These are phyloP conservation scores for Gyrodon lividus DNA, from an alignment of 768 basidiomycete genomes.

Conservation along the genomic window DNA sequence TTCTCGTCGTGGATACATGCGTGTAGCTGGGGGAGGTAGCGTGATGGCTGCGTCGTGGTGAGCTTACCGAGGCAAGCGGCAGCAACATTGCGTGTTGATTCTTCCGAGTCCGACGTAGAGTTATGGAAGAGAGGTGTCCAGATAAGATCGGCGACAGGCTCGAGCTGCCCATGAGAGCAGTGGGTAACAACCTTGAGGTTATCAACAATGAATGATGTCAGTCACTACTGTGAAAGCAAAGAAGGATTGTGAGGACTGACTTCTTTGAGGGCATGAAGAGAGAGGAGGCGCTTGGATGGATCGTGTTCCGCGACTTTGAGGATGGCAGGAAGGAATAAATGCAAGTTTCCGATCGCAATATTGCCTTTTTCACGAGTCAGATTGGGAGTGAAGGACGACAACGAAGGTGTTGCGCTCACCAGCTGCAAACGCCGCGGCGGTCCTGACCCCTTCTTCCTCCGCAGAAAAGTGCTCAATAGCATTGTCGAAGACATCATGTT, in stretches of 20 bases:
- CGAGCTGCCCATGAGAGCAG: conserved; percentile 80
- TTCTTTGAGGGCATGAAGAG: conserved; percentile 93
- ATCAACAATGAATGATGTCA: not conserved
- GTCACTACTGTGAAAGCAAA: not conserved
- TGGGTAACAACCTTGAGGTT: conserved; percentile 80
- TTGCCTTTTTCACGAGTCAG: conserved; percentile 57
- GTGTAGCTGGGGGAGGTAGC: conserved; percentile 91
- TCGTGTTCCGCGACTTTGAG: conserved; percentile 76
- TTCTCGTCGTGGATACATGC: conserved; percentile 69
- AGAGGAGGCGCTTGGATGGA: conserved; percentile 75
- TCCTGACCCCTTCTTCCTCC: conserved; percentile 82
- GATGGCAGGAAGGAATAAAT: conserved; percentile 82
- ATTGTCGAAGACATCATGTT: conserved; percentile 74
- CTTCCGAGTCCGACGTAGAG: conserved; percentile 79
- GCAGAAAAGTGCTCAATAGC: conserved; percentile 73
- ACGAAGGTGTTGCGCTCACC: conserved; percentile 43
- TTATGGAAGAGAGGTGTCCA: conserved; percentile 94
- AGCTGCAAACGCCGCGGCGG: conserved; percentile 92
- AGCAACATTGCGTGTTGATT: conserved; percentile 90
- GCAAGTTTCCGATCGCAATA: conserved; percentile 91
- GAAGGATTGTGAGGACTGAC: conserved; percentile 35
- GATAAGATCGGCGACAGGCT: conserved; percentile 81
- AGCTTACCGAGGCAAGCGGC: conserved; percentile 96
- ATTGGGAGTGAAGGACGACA: not conserved
- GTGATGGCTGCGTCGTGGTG: conserved; percentile 85